phyloP scores from a whole-genome alignment of 2,329 filamentous ascomycete genomes.

The Alternaria incomplexa region DNA sequence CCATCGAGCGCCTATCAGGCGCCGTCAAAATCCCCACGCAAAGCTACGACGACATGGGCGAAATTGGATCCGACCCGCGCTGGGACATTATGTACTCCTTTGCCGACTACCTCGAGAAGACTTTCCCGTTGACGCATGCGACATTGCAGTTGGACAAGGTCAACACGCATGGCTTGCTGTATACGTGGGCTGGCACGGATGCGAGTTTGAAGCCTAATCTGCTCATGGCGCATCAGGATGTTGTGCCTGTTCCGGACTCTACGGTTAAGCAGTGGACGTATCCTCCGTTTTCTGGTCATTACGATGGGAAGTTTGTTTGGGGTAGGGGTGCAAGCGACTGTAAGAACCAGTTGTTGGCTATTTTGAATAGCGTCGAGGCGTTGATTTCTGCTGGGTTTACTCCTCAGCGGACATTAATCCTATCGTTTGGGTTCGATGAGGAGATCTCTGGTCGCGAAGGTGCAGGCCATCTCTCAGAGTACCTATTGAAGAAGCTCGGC shows the following conservation, averaged over 20 bases:
- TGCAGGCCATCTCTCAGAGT: conserved; percentile 55
- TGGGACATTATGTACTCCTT: conserved; percentile 66
- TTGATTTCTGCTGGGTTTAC: conserved; percentile 60
- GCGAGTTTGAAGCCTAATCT: conserved; percentile 60
- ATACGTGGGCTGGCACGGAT: conserved; percentile 63
- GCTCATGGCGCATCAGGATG: conserved; percentile 69
- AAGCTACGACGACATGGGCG: conserved; percentile 62
- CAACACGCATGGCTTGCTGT: conserved; percentile 66
- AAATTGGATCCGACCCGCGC: conserved; percentile 61
- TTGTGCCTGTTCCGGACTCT: conserved; percentile 61
- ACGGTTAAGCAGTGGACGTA: conserved; percentile 64
- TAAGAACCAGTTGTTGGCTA: conserved; percentile 66
- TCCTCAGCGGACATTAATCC: conserved; percentile 62
- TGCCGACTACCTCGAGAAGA: conserved; percentile 46
- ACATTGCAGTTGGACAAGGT: conserved; percentile 59
- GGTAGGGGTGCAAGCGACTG: conserved; percentile 66
- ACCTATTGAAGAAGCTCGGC: conserved; percentile 60
- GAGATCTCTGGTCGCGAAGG: conserved; percentile 62
- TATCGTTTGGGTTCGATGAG: conserved; percentile 70
- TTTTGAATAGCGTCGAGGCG: conserved; percentile 61
- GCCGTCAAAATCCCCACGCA: conserved; percentile 63
- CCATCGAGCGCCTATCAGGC: conserved; percentile 50
- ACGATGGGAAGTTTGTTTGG: conserved; percentile 64
- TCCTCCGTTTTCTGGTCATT: conserved; percentile 65
- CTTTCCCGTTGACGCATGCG: conserved; percentile 47